Conservation (phyloP, 2,329 filamentous ascomycete species). For the Didymella pomorum region DNA sequence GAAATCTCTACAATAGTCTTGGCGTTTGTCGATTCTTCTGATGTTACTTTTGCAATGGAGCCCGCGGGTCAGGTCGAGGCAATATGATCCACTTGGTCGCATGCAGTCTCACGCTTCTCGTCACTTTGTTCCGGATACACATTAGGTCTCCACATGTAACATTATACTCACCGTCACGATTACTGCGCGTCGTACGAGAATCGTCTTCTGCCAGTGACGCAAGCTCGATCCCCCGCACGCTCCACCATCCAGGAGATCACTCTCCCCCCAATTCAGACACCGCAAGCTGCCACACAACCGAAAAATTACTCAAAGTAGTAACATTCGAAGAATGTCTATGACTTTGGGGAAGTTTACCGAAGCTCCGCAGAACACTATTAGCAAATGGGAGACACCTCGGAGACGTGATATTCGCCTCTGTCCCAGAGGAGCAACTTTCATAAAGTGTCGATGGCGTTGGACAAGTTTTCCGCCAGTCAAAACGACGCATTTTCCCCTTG, state of each 20-base stretch:
- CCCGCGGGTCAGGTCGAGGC: not conserved
- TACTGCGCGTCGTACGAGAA: not conserved
- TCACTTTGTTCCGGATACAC: not conserved
- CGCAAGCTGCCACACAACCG: not conserved
- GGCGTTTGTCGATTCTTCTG: not conserved
- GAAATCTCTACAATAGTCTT: not conserved
- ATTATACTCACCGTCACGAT: not conserved
- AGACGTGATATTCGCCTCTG: too few relatives aligned
- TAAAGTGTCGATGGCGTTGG: not conserved
- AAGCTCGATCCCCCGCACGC: not conserved
- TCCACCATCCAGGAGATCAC: not conserved
- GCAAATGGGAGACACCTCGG: not conserved
- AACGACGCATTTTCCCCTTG: too few relatives aligned
- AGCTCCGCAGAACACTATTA: not conserved
- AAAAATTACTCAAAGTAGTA: not conserved
- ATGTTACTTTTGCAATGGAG: not conserved
- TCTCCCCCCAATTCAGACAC: not conserved
- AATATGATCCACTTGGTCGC: not conserved
- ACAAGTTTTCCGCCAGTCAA: not conserved
- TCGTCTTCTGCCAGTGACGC: not conserved
- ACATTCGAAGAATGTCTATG: not conserved
- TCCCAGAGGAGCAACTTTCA: not conserved
- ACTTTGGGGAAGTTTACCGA: not conserved
- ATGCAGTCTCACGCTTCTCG: too few relatives aligned
- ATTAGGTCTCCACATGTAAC: not conserved